Base-by-base conservation (phyloP, 2,329 filamentous ascomycete species). In the Ceratocystis lukuohia region DNA sequence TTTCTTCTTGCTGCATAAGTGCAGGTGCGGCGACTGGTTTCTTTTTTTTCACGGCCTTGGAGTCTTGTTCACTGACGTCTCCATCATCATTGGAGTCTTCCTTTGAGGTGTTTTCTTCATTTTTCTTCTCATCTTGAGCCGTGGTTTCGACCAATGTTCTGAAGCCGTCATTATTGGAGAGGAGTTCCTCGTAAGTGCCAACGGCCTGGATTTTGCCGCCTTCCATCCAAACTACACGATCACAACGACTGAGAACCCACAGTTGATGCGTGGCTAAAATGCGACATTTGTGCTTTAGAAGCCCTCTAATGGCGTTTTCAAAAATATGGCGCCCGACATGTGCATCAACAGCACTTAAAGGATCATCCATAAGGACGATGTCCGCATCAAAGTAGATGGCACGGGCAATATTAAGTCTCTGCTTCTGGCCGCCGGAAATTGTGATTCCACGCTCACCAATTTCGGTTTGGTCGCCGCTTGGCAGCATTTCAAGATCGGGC, bases 391-490 rank as follows among this genome's bases (percentile, higher is more conserved):
- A 88, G 77, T 92, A 82, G 70, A 88, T 87, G 68, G 86, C 85
- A 62, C 94, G 84, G 20, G 94, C 94, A 72, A 97, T 96, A 73
- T 96, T 97, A 70, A 96, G 79, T 10, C 94, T 85, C 75, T 96
- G 93, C 75, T 96, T 96, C 75, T 97, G 93, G 1, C 93, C 93
- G 66, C 94, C 93, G 20, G 91, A 96, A 1, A 97, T 88, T 0
- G 91, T 97, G 72, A 97, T 96, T 65, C 94, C 93, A 69, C 91
- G 86, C 75, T 97, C 94, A 30, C 93, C 94, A 72, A 97, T 96
- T 74, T 97, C 93, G 0, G 93, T 99, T 71, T 83, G 76, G 71
- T 97, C 94, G 15, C 91, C 89, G 67, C 88, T 84, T 0, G 93
- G 93, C n/a, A 97, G 80, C 85, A 96, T 96, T 61, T 96, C 90